Base-by-base conservation (phyloP, 2,329 filamentous ascomycete species). In the Alternaria alternata region DNA sequence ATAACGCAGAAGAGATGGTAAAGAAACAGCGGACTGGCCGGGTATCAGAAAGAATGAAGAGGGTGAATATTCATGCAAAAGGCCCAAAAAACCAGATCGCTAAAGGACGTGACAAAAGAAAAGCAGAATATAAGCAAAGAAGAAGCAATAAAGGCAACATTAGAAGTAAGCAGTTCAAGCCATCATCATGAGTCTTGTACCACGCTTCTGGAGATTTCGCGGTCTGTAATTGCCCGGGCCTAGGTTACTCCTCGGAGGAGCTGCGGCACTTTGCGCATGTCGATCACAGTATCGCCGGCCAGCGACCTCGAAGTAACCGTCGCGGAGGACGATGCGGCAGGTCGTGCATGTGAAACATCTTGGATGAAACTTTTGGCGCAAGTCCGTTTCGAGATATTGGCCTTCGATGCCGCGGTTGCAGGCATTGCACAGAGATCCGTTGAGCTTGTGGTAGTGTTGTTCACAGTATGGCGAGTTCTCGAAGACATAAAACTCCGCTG, bases 331-430 rank as follows among this genome's bases (percentile, higher is more conserved):
- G 47, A 87, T 80, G 32, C 88, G 87, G 75, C 94, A 98, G 67
- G 92, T 90, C 49, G 86, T 85, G 75, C 95, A 98, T 49, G 88
- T 89, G 80, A 99, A 92, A 80, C 95, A 99, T 7, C 87, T 84
- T 0, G 92, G 88, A 76, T 99, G 95, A 78, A 93, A 95, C 76
- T 97, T 97, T 69, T 88, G 85, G 34, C 85, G 82, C 39, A 83
- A 79, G 70, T 93, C 91, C 30, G 95, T 96, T 76, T 97, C 93
- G 38, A 97, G 84, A 71, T 96, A 99, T 68, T 94, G 90, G 0
- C 95, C 95, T 78, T 99, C 95, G 67, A 99, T 98, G 14, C 95
- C 95, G 11, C 84, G 83, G 65, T 91, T 86, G 77, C 95, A 99
- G 30, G 85, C 86, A 16, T 87, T 86, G 76, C 95, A 99, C 1